Percentiles rank a stretch among this genome's conserved stretches.
These are phyloP conservation scores for Arthrobotrys pseudoclavata DNA, from an alignment of 2,329 filamentous ascomycete genomes.

Conservation along the genomic window DNA sequence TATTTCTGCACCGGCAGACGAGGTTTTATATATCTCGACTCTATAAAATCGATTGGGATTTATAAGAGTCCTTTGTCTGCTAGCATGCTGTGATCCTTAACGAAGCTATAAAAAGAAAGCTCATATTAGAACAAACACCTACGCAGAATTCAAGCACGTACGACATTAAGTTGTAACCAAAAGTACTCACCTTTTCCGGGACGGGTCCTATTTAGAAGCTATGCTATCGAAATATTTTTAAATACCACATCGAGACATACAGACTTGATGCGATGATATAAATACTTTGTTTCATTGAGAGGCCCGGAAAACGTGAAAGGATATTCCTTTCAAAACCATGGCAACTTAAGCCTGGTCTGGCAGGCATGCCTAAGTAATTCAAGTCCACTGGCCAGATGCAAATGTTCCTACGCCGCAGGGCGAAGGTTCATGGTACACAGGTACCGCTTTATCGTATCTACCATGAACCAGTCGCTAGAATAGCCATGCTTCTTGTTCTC, in stretches of 20 bases:
- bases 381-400: not conserved
- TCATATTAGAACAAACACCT: constrained; percentile 29
- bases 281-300: constrained; percentile 33
- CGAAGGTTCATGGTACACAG: constrained; percentile 17
- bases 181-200: constrained; percentile 33
- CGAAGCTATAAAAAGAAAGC: constrained; percentile 55
- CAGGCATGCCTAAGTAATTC: not conserved
- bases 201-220: constrained; percentile 15
- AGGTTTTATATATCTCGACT: constrained; percentile 28
- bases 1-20: constrained; percentile 5
- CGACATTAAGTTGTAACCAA: constrained; percentile 17
- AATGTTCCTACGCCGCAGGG: constrained; percentile 13
- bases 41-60: not conserved
- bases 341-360: not conserved
- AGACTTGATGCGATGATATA: constrained; percentile 38
- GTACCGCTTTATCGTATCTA: constrained; percentile 27
- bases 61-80: not conserved
- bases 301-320: not conserved
- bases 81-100: constrained; percentile 40
- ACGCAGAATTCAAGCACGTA: constrained; percentile 9
- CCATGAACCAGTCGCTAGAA: constrained; percentile 17
- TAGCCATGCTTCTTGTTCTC: constrained; percentile 19
- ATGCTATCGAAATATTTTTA: constrained; percentile 51
- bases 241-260: constrained; percentile 32
- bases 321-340: constrained; percentile 14